Evolutionary conservation across 2,329 filamentous ascomycete genomes (phyloP).

Genomic region (Colletotrichum paranaense): DNA sequence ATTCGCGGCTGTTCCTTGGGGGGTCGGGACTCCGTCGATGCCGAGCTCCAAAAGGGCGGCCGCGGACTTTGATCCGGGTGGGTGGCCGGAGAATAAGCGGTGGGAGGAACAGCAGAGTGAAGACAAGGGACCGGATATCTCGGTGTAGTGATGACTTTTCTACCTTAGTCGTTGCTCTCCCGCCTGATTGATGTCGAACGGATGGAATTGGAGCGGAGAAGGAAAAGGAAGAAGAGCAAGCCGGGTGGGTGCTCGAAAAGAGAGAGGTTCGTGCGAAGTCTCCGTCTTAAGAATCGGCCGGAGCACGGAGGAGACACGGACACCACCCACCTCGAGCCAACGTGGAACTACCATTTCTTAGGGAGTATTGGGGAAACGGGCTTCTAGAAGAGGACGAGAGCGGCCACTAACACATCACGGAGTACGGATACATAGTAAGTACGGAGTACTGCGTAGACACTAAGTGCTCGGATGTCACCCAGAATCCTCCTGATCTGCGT

Average conservation of each 20-base stretch:
- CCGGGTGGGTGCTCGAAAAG: background rate
- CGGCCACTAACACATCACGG: background rate
- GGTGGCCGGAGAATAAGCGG: background rate
- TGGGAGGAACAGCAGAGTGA: background rate
- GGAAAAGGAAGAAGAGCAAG: background rate
- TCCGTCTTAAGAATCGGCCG: slow-evolving; percentile 18
- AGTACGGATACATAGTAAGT: too few relatives aligned
- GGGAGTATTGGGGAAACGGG: background rate
- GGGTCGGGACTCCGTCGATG: slow-evolving; percentile 7
- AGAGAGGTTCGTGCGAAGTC: slow-evolving; percentile 14
- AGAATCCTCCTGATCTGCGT: slow-evolving; percentile 3
- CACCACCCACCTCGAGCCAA: background rate
- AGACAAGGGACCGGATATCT: background rate
- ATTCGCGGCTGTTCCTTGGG: background rate
- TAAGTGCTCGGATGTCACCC: slow-evolving; percentile 8
- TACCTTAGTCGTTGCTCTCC: background rate
- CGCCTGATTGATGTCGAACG: background rate
- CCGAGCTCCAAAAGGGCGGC: slow-evolving; percentile 5
- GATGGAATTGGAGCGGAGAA: background rate
- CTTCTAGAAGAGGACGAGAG: slow-evolving; percentile 13
- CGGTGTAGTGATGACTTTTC: background rate
- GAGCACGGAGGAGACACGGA: background rate
- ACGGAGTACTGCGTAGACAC: background rate
- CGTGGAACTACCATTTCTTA: background rate
- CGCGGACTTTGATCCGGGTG: slow-evolving; percentile 1